Evolutionary conservation across 352 stramenopile species (phyloP), one percentile per base, ranked within the genome.

Genomic region (Phytophthora macrochlamydospora): DNA sequence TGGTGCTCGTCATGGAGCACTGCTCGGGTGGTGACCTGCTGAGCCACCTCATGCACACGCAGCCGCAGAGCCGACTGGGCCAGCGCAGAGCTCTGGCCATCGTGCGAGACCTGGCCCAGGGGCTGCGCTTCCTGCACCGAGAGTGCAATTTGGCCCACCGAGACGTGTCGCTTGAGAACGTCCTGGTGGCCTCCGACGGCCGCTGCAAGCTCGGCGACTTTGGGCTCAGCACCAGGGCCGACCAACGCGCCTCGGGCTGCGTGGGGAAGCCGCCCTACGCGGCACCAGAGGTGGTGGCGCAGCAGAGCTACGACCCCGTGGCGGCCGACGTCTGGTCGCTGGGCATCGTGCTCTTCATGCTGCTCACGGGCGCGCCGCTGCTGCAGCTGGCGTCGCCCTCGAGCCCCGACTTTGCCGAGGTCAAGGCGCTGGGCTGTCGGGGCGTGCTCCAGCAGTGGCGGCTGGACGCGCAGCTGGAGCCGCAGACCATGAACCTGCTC

Each of bases 121-220:
- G 74, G 0, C 56, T 86, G 2, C 46, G 52, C 1, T 73, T 71
- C 50, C 56, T 79, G 48, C 71, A 79, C 63, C 49, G 65, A 8
- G 56, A 33, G 1, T 74, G 66, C 53, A 67, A 71, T 42, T 42
- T 75, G 13, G 66, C 66, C 24, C 81, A 90, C 55, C 78, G 81
- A 2, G 81, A 90, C 59, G 49, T 90, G 11, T 90, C 79, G n/a
- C 71, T 88, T 18, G 81, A 90, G 59, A 90, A 90, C 67, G 65
- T 90, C 14, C 73, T 90, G 14, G 53, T 90, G 29, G 55, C 60
- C 3, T 31, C 48, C n/a, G 62, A 80, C 33, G 79, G 75, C 18
- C 52, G 51, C 33, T 76, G 73, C 65, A 90, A 91, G 61, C 67
- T 90, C 46, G 59, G 71, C 7, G 79, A 90, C 56, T 89, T 89